phyloP scores from a whole-genome alignment of 768 basidiomycete genomes.

The Lactarius tabidus region DNA sequence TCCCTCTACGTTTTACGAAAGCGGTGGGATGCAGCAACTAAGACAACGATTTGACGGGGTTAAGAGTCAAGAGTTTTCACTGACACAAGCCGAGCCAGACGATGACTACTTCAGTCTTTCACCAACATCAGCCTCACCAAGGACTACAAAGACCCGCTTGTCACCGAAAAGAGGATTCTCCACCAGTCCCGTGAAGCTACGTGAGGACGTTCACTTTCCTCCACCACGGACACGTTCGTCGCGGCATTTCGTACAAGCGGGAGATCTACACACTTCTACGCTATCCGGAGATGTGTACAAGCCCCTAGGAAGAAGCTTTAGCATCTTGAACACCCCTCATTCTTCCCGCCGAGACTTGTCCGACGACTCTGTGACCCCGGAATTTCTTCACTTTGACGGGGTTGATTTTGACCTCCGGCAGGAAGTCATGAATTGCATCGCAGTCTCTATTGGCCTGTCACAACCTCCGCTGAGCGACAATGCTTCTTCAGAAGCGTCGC shows the following conservation, averaged over 20 bases:
- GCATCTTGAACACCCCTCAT: constrained; percentile 19
- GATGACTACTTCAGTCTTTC: constrained; percentile 53
- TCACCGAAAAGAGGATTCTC: constrained; percentile 28
- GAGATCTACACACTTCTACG: constrained; percentile 65
- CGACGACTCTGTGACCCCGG: constrained; percentile 6
- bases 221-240: constrained; percentile 35
- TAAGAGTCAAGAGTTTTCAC: constrained; percentile 30
- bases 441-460: constrained; percentile 91
- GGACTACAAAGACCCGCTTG: constrained; percentile 21
- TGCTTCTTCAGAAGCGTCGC: constrained; percentile 64
- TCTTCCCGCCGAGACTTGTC: constrained; percentile 20
- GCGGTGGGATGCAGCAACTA: constrained; percentile 83
- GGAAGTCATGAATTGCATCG: constrained; percentile 96
- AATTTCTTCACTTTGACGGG: constrained; percentile 35
- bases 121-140: constrained; percentile 24
- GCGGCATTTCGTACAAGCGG: constrained; percentile 65
- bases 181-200: constrained; percentile 28
- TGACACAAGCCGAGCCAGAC: constrained; percentile 41
- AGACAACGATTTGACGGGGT: constrained; percentile 83
- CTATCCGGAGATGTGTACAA: constrained; percentile 43
- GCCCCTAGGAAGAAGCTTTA: constrained; percentile 26
- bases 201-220: constrained; percentile 20
- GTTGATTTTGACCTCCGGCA: constrained; percentile 93
- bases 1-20: constrained; percentile 86
- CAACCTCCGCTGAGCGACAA: constrained; percentile 76